Conservation (phyloP, 164 flowering plant species). For the Berberis thunbergii region DNA sequence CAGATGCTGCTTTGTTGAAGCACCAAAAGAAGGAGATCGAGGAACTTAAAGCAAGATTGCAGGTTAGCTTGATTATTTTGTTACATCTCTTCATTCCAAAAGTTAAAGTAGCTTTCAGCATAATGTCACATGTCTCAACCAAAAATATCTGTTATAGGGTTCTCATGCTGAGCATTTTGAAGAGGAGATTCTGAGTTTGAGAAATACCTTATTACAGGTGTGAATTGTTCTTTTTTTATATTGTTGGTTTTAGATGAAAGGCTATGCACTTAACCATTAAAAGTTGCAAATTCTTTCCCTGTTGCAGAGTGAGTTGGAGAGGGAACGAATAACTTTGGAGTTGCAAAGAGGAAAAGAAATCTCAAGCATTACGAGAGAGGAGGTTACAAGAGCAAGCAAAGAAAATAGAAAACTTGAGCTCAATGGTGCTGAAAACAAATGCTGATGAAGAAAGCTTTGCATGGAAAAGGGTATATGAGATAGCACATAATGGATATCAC, state of each 20-base stretch:
- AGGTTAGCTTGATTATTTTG: constrained; percentile 31
- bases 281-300: constrained; percentile 1
- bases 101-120: too few relatives aligned
- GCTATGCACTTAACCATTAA: neutral
- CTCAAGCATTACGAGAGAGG: constrained; percentile 75
- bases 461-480: constrained; percentile 46
- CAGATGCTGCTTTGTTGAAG: constrained; percentile 95
- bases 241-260: neutral
- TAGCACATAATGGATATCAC: too few relatives aligned
- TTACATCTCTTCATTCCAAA: neutral
- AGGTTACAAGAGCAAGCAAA: constrained; percentile 80
- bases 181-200: constrained; percentile 75
- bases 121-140: too few relatives aligned
- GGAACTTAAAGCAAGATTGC: constrained; percentile 82
- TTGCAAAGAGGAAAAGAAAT: constrained; percentile 88
- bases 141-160: constrained; percentile 30
- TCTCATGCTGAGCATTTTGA: constrained; percentile 82
- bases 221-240: neutral
- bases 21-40: constrained; percentile 98
- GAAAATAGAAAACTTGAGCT: constrained; percentile 79
- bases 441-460: constrained; percentile 49
- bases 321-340: constrained; percentile 90
- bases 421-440: constrained; percentile 71
- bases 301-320: constrained; percentile 78
- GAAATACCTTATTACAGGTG: constrained; percentile 88